phyloP scores from a whole-genome alignment of 345 rosid genomes.

The Balakata baccata region DNA sequence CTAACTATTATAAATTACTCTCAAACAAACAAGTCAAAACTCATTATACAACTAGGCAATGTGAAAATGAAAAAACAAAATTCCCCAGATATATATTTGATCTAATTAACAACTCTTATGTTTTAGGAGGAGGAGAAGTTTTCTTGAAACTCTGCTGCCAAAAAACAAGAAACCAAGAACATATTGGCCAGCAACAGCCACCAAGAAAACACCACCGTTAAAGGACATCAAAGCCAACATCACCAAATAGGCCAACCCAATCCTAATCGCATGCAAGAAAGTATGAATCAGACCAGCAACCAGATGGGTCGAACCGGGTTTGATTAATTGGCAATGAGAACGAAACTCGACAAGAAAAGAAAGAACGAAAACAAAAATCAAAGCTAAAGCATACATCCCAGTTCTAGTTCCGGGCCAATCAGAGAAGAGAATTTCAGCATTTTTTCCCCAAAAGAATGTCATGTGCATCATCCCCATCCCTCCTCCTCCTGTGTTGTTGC shows the following conservation, averaged over 20 bases:
- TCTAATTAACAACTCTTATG: slow-evolving; percentile 30
- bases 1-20: background rate
- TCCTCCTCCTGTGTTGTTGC: slow-evolving; percentile 21
- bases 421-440: slow-evolving; percentile 55
- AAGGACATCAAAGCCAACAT: slow-evolving; percentile 92
- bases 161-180: slow-evolving; percentile 60
- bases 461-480: slow-evolving; percentile 35
- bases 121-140: slow-evolving; percentile 19
- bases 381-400: slow-evolving; percentile 53
- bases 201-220: slow-evolving; percentile 70
- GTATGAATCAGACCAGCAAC: slow-evolving; percentile 50
- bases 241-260: slow-evolving; percentile 57
- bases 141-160: slow-evolving; percentile 48
- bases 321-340: slow-evolving; percentile 39
- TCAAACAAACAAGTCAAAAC: background rate
- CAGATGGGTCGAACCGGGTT: slow-evolving; percentile 23
- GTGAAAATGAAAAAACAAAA: background rate
- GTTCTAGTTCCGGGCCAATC: slow-evolving; percentile 59
- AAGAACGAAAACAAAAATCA: slow-evolving; percentile 45
- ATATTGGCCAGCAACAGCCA: slow-evolving; percentile 40
- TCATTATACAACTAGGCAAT: background rate
- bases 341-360: slow-evolving; percentile 51
- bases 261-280: slow-evolving; percentile 41
- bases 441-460: slow-evolving; percentile 65
- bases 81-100: background rate